These are phyloP conservation scores for Geotrichum aggregatum DNA, from an alignment of 1,139 yeast species.

Conservation along the genomic window DNA sequence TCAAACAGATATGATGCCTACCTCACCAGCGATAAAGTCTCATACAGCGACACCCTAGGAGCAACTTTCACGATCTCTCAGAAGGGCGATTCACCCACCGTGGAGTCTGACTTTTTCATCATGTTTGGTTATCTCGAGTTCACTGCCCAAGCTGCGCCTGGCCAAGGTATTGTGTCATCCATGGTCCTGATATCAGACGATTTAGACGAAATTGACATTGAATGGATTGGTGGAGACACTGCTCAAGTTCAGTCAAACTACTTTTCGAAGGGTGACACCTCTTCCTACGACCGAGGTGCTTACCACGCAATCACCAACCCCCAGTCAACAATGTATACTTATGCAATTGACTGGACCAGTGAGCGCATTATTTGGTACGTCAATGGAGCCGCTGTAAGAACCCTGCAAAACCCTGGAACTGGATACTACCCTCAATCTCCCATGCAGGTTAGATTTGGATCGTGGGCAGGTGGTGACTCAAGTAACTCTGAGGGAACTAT, in stretches of 20 bases:
- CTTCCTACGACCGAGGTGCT: conserved; percentile 74
- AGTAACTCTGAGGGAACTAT: conserved; percentile 61
- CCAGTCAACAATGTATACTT: conserved; percentile 61
- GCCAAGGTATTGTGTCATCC: conserved; percentile 73
- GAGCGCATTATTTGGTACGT: conserved; percentile 57
- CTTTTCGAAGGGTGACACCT: conserved; percentile 73
- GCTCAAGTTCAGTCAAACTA: conserved; percentile 73
- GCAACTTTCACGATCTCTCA: conserved; percentile 54
- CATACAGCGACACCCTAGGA: conserved; percentile 47
- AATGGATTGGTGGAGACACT: conserved; percentile 75
- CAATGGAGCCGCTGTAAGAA: conserved; percentile 60
- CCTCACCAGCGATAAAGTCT: conserved; percentile 32
- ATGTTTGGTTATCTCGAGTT: conserved; percentile 85
- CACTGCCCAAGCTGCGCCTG: conserved; percentile 63
- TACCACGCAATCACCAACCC: conserved; percentile 58
- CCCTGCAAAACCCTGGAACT: conserved; percentile 48
- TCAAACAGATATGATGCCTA: conserved; percentile 26
- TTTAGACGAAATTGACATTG: conserved; percentile 80
- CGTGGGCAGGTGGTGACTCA: conserved; percentile 83
- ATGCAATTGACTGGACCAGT: conserved; percentile 77
- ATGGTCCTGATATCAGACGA: conserved; percentile 82
- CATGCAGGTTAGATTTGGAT: conserved; percentile 63
- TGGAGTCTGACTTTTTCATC: conserved; percentile 70
- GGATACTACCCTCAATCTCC: conserved; percentile 69
- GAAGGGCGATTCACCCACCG: conserved; percentile 69